Base-by-base conservation (phyloP, 768 basidiomycete genomes). In the Lactarius tabidus region DNA sequence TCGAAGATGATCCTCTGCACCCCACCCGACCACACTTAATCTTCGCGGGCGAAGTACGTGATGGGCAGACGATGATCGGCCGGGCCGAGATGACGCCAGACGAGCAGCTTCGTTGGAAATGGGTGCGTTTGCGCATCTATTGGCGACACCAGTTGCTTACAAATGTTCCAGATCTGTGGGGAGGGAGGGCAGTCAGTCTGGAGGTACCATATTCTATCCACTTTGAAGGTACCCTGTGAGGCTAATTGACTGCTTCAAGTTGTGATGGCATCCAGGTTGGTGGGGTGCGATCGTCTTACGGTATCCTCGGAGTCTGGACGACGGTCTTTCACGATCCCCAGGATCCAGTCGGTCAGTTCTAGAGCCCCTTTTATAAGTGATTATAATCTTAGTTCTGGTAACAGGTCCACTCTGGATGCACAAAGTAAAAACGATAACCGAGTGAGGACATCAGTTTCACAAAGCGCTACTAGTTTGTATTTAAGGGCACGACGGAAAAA, bases 191-290 rank as follows among this genome's bases (percentile, higher is more conserved):
- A 85, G 43, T 9, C 68, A 6, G 10, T 84, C 36, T 70, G 69
- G 69, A 72, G 69, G 69, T 70, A 61, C 36, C 38, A n/a, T 57
- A 51, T 51, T 51, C 48, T 15, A 51, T 51, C 26, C 58, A 14
- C 23, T 84, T n/a, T 67, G 67, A 65, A 85, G 36, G 18, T 62
- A 2, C 28, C 84, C 36, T 68, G 68, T 67, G 70, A 64, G 69
- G 68, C 43, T 53, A 15, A 60, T 39, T 31, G 14, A 31, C 26
- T 36, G 61, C 26, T 29, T 33, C 43, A 62, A 88, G 87, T 69
- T 85, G 81, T n/a, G 80, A 84, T 41, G 87, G 81, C 38, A 74
- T 90, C 26, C 85, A 87, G 62, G 64, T 89, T 17, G 88, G 89
- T 18, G 83, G 79, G 1, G 69, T 87, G 20, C 80, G 84, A 18